A percentile compares a stretch with the other conserved stretches of the same genome.
These are phyloP conservation scores for Penicillium corylophilum DNA, from an alignment of 2,329 filamentous ascomycete species.

Conservation along the genomic window DNA sequence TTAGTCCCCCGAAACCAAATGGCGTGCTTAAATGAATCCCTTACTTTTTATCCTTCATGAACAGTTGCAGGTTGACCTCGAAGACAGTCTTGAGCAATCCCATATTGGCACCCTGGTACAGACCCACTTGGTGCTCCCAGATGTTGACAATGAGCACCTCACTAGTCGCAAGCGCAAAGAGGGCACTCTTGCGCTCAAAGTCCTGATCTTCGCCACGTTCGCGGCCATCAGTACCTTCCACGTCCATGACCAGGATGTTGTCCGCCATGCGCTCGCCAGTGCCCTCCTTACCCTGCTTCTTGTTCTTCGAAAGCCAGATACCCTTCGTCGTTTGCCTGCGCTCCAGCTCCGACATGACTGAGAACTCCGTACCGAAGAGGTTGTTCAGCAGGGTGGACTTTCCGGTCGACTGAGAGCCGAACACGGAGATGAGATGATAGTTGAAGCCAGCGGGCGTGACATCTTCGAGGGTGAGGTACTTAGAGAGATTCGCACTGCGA, in stretches of 20 bases:
- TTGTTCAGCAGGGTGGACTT: constrained; percentile 97
- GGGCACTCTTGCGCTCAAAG: constrained; percentile 95
- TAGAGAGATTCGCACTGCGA: constrained; percentile 68
- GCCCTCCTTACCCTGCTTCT: constrained; percentile 52
- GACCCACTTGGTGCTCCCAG: constrained; percentile 97
- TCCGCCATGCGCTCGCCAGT: constrained; percentile 71
- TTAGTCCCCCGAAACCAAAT: constrained; percentile 13
- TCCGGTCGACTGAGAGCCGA: constrained; percentile 96
- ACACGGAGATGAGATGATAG: constrained; percentile 98
- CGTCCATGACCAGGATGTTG: constrained; percentile 99
- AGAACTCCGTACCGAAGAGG: constrained; percentile 93
- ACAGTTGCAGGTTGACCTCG: constrained; percentile 95
- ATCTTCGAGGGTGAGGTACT: constrained; percentile 76
- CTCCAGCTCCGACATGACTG: constrained; percentile 94
- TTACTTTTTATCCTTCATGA: constrained; percentile 91
- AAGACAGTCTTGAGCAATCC: constrained; percentile 97
- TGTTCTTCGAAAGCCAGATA: constrained; percentile 99
- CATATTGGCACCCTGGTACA: constrained; percentile 99
- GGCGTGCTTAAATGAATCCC: constrained; percentile 27
- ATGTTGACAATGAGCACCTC: constrained; percentile 98
- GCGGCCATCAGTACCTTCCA: constrained; percentile 94
- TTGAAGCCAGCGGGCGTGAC: constrained; percentile 92
- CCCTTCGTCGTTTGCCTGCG: constrained; percentile 96
- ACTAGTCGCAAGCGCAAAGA: constrained; percentile 95
- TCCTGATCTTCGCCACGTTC: constrained; percentile 98